Evolutionary conservation across 768 basidiomycete species (phyloP).

Genomic region (Hericium alpestre): DNA sequence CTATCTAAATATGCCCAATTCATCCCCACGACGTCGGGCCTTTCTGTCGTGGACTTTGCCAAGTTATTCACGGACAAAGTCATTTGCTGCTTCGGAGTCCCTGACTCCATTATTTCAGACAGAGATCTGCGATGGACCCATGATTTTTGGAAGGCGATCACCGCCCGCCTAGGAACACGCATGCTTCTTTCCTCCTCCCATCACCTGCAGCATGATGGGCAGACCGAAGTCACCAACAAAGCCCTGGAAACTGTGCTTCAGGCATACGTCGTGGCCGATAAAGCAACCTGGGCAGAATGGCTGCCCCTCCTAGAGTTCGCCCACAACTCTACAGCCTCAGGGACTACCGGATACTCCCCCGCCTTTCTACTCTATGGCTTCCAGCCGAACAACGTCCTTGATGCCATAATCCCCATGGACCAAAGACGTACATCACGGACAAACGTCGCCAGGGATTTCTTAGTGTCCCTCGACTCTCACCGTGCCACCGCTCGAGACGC

Average conservation of each 20-base stretch:
- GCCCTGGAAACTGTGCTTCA: background rate
- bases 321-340: constrained; percentile 12
- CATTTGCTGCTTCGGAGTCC: background rate
- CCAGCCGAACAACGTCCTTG: background rate
- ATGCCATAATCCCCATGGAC: background rate
- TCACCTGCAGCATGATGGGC: background rate
- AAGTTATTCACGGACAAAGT: constrained; percentile 3
- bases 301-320: background rate
- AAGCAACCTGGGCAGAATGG: background rate
- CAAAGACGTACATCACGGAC: background rate
- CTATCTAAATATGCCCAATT: constrained; percentile 23
- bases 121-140: background rate
- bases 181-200: background rate
- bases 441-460: background rate
- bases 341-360: constrained; percentile 7
- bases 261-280: background rate
- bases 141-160: background rate
- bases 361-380: constrained; percentile 14
- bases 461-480: background rate
- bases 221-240: background rate
- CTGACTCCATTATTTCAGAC: background rate
- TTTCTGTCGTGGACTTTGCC: constrained; percentile 2
- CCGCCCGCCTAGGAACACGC: background rate
- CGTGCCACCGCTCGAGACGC: constrained; percentile 4
- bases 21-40: constrained; percentile 12